Evolutionary conservation across 805 yeast species (phyloP), one percentile per base, ranked within the genome.

Genomic region (Hanseniaspora singularis): DNA sequence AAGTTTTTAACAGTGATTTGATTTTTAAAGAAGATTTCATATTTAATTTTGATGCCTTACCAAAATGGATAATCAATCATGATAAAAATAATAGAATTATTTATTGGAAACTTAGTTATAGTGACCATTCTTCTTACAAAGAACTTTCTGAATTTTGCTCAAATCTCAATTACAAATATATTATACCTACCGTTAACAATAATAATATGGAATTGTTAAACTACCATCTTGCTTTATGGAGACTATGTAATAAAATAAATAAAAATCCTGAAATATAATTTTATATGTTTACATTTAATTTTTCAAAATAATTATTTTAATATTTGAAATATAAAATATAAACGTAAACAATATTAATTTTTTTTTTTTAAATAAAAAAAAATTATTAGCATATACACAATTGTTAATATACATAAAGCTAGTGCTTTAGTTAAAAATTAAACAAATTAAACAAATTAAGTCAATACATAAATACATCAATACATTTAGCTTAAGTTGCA

Each of bases 91-190:
- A 66, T 53, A 53, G 60, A 34, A 60, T 67, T 42, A 71, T 77
- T 39, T 66, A 76, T 0, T 78, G 79, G 53, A 61, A 72, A 10
- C 73, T 88, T 1, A 97, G 98, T 0, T 92, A 92, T 57, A 81
- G 94, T 56, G 98, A 92, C 58, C 98, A 92, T 64, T 85, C 95
- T 10, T 84, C 95, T 49, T 89, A 78, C 55, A 66, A 81, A 32
- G 98, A 92, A 56, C 67, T 92, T 32, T 69, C 79, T 11, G 69
- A 71, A 46, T 84, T 89, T 57, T 73, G 80, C 19, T 64, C 72
- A 2, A 62, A 70, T 19, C 53, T 85, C 33, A 60, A 70, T 7
- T 71, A 76, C 52, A 62, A 63, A 0, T 56, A 68, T 33, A 72
- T 85, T 12, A 75, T 87, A 8, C 92, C 96, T 0, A 92, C 98